Percentiles rank a stretch among this genome's conserved stretches.
Conservation (phyloP, 106 monocot species). For the Hemerocallis citrina region DNA sequence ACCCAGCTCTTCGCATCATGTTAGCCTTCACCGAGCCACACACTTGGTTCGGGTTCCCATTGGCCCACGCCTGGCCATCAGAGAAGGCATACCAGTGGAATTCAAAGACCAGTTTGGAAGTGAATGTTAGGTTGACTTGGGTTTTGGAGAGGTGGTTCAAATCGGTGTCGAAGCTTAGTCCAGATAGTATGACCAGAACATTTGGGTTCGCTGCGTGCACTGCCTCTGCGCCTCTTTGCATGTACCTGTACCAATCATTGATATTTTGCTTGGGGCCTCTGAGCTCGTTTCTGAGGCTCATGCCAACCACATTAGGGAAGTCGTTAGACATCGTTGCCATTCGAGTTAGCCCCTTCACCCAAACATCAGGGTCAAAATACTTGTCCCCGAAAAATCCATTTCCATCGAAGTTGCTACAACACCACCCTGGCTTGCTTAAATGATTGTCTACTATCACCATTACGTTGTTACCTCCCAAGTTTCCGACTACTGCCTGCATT, state of each 20-base stretch:
- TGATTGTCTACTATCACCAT: constrained; percentile 86
- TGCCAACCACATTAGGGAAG: constrained; percentile 36
- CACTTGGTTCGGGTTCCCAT: constrained; percentile 50
- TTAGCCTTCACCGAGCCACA: constrained; percentile 23
- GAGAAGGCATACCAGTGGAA: constrained; percentile 70
- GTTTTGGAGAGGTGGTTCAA: constrained; percentile 35
- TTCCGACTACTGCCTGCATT: constrained; percentile 45
- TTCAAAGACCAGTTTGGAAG: constrained; percentile 48
- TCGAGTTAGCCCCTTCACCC: constrained; percentile 42
- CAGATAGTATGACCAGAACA: constrained; percentile 61
- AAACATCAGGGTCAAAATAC: constrained; percentile 46
- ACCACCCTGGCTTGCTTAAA: constrained; percentile 75
- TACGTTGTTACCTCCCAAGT: constrained; percentile 31
- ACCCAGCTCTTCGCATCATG: constrained; percentile 32
- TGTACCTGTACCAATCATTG: constrained; percentile 56
- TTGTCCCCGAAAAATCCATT: constrained; percentile 72
- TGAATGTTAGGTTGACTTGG: constrained; percentile 34
- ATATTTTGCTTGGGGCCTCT: constrained; percentile 43
- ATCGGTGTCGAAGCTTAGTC: constrained; percentile 55
- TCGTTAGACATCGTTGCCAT: constrained; percentile 54
- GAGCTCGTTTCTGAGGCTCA: constrained; percentile 77
- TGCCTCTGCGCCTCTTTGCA: constrained; percentile 62
- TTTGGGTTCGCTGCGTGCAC: constrained; percentile 51
- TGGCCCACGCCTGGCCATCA: constrained; percentile 31
- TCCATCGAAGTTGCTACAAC: constrained; percentile 55